A percentile compares a stretch with the other conserved stretches of the same genome.
phyloP scores from a whole-genome alignment of 2,329 filamentous ascomycete genomes.

The Tolypocladium paradoxum region DNA sequence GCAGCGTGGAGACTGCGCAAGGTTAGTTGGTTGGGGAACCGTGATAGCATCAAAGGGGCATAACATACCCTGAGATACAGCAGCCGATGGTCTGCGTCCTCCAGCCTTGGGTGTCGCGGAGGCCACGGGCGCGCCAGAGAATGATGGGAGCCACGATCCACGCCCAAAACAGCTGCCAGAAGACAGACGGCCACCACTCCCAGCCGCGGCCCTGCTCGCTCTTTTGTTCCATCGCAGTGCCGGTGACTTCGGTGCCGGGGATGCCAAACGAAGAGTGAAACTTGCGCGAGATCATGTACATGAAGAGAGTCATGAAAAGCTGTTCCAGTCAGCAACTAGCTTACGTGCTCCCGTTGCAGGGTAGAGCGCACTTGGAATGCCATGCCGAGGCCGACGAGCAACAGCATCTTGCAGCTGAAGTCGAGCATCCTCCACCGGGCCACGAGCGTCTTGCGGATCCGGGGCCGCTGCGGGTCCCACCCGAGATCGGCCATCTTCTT shows the following conservation, averaged over 20 bases:
- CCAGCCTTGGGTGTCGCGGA: conserved; percentile 58
- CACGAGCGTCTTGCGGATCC: conserved; percentile 16
- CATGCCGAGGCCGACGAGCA: conserved; percentile 43
- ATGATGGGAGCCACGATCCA: conserved; percentile 51
- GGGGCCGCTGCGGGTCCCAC: conserved; percentile 4
- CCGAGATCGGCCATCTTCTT: conserved; percentile 5
- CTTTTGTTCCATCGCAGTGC: conserved; percentile 39
- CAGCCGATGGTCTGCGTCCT: conserved; percentile 49
- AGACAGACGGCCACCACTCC: conserved; percentile 58
- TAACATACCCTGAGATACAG: conserved; percentile 31
- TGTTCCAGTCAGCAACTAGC: conserved; percentile 22
- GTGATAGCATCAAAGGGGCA: neutral
- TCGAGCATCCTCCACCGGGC: conserved; percentile 29
- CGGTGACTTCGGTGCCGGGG: conserved; percentile 48
- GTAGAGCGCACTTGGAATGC: conserved; percentile 47
- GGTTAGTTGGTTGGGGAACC: neutral
- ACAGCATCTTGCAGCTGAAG: conserved; percentile 37
- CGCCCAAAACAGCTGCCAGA: conserved; percentile 55
- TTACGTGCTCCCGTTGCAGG: no score
- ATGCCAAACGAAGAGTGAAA: conserved; percentile 53
- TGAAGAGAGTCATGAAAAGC: conserved; percentile 46
- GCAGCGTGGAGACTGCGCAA: conserved; percentile 45
- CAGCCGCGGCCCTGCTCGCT: conserved; percentile 40
- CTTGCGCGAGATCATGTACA: conserved; percentile 54
- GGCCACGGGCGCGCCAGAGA: conserved; percentile 48